Percentiles rank a stretch among this genome's conserved stretches.
These are phyloP conservation scores for Cladosporium colombiae DNA, from an alignment of 2,329 filamentous ascomycete species.

Conservation along the genomic window DNA sequence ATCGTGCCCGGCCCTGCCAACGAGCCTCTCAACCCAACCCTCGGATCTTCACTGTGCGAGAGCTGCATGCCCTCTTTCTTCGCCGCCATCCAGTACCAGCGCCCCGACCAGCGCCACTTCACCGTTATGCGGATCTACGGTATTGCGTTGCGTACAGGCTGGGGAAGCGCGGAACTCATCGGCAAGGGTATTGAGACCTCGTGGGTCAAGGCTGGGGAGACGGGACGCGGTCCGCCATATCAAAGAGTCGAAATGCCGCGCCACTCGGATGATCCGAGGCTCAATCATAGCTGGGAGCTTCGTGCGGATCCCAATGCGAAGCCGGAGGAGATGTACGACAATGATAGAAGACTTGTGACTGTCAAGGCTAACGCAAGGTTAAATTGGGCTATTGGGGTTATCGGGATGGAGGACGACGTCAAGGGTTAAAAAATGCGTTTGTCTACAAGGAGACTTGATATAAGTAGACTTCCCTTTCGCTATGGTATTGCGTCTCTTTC, in stretches of 20 bases:
- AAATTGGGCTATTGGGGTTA: slow-evolving; percentile 75
- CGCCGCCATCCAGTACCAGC: slow-evolving; percentile 76
- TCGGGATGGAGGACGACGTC: slow-evolving; percentile 77
- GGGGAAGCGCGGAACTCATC: slow-evolving; percentile 80
- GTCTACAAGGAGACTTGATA: too few relatives aligned
- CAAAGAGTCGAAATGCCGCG: slow-evolving; percentile 40
- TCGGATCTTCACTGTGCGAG: slow-evolving; percentile 82
- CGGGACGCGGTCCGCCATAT: slow-evolving; percentile 77
- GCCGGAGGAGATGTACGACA: slow-evolving; percentile 30
- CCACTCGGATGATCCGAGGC: slow-evolving; percentile 33
- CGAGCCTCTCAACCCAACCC: slow-evolving; percentile 68
- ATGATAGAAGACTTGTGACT: slow-evolving; percentile 58
- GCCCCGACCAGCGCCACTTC: slow-evolving; percentile 73
- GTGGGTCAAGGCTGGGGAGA: slow-evolving; percentile 74
- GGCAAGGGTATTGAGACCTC: slow-evolving; percentile 79
- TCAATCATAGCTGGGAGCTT: slow-evolving; percentile 36
- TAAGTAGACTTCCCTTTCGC: too few relatives aligned
- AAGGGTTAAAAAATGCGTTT: too few relatives aligned
- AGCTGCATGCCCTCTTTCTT: slow-evolving; percentile 82
- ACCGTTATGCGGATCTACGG: slow-evolving; percentile 72
- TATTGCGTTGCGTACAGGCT: slow-evolving; percentile 79
- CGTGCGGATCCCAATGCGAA: slow-evolving; percentile 29
- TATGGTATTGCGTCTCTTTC: too few relatives aligned
- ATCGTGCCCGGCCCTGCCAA: slow-evolving; percentile 52
- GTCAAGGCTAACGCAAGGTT: slow-evolving; percentile 64